These are phyloP conservation scores for Eremomyces bilateralis DNA, from an alignment of 495 filamentous ascomycete species.

Conservation along the genomic window DNA sequence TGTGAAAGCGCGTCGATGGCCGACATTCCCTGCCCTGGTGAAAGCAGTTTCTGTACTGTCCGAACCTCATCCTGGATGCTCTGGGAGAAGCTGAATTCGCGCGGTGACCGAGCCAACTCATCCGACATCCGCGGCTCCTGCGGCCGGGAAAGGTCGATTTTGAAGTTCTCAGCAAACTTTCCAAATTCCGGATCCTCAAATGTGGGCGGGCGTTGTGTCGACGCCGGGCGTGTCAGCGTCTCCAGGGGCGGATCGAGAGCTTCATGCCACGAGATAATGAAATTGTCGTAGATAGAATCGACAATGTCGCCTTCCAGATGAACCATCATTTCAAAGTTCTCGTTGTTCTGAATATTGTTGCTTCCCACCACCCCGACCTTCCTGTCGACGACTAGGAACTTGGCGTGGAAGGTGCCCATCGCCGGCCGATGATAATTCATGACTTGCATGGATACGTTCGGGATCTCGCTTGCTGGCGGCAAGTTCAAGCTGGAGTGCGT, in stretches of 20 bases:
- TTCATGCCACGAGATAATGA: conserved; percentile 49
- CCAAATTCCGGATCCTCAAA: conserved; percentile 13
- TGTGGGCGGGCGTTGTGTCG: conserved; percentile 15
- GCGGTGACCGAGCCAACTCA: too few relatives aligned
- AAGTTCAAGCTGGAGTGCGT: conserved; percentile 33
- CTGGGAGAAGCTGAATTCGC: too few relatives aligned
- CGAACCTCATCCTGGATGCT: too few relatives aligned
- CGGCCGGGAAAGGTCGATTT: too few relatives aligned
- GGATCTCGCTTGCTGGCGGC: conserved; percentile 38
- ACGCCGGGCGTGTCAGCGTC: conserved; percentile 28
- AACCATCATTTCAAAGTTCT: conserved; percentile 63
- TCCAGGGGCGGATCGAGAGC: conserved; percentile 39
- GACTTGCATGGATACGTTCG: conserved; percentile 48
- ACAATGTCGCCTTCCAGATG: conserved; percentile 59
- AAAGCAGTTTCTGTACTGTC: too few relatives aligned
- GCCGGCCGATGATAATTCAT: conserved; percentile 53
- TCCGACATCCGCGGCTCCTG: too few relatives aligned
- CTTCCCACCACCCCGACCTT: conserved; percentile 44
- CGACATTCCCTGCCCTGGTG: too few relatives aligned
- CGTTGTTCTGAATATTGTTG: conserved; percentile 54
- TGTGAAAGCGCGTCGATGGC: too few relatives aligned
- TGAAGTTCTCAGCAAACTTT: conserved; percentile 9
- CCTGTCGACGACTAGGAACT: conserved; percentile 57
- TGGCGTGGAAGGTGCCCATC: conserved; percentile 56
- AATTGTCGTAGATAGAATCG: conserved; percentile 50